These are phyloP conservation scores for Termitomyces sp. DNA, from an alignment of 768 basidiomycete species.

Conservation along the genomic window DNA sequence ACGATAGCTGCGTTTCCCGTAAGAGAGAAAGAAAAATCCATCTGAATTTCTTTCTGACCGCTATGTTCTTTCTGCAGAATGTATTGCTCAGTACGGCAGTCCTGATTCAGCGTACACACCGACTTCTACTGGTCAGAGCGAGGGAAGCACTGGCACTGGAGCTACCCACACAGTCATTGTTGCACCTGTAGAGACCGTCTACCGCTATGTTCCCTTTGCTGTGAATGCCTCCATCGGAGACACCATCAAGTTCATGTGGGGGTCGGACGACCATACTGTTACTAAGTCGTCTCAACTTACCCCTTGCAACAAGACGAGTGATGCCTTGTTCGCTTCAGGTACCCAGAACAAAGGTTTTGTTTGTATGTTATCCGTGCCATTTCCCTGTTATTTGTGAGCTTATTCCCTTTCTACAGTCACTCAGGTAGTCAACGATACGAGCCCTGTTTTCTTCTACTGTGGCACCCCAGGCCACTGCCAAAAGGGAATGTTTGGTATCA, in stretches of 20 bases:
- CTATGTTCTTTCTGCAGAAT: conserved; percentile 41
- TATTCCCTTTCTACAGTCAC: conserved; percentile 42
- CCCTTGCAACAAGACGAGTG: conserved; percentile 71
- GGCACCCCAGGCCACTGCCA: conserved; percentile 66
- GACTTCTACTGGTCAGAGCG: conserved; percentile 27
- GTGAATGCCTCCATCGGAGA: conserved; percentile 76
- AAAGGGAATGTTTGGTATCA: conserved; percentile 86
- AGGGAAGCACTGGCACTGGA: conserved; percentile 43
- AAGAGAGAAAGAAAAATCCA: conserved; percentile 24
- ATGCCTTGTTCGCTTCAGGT: conserved; percentile 63
- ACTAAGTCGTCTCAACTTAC: conserved; percentile 68
- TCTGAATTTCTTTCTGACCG: not conserved
- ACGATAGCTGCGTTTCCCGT: conserved; percentile 72
- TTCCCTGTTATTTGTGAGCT: not conserved
- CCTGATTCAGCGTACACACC: conserved; percentile 32
- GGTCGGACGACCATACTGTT: conserved; percentile 78
- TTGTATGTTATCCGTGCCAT: conserved; percentile 39
- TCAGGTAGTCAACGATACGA: conserved; percentile 70
- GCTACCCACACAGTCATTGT: conserved; percentile 75
- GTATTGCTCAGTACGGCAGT: conserved; percentile 56
- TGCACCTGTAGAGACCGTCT: conserved; percentile 71
- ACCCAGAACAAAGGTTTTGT: conserved; percentile 58
- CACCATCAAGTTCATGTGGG: conserved; percentile 75
- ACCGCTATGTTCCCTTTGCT: conserved; percentile 74
- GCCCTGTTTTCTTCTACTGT: conserved; percentile 76